Percentiles rank a stretch among this genome's conserved stretches.
These are phyloP conservation scores for Trifolium repens DNA, from an alignment of 306 rosid species.

Conservation along the genomic window DNA sequence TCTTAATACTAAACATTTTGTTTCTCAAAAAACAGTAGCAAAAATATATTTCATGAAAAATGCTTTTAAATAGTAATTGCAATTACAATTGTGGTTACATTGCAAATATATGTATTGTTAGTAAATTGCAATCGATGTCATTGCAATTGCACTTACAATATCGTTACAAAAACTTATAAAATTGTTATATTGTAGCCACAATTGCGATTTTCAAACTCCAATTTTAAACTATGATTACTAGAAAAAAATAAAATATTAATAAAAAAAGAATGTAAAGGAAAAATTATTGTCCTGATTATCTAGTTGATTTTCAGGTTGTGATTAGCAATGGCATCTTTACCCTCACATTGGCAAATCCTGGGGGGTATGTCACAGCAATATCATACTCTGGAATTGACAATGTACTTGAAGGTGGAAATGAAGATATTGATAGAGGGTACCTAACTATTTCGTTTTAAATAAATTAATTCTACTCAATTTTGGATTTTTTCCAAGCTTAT, in stretches of 20 bases:
- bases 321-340: constrained; percentile 65
- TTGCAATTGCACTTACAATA: background rate
- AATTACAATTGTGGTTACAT: background rate
- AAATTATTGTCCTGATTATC: background rate
- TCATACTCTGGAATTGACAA: constrained; percentile 54
- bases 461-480: background rate
- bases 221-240: background rate
- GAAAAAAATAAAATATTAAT: too few species aligned
- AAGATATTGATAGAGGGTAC: constrained; percentile 64
- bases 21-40: too few species aligned
- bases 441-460: background rate
- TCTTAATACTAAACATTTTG: too few species aligned
- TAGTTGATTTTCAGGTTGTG: constrained; percentile 52
- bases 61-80: background rate
- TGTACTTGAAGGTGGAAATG: constrained; percentile 47
- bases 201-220: background rate
- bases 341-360: constrained; percentile 57
- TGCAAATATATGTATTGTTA: too few species aligned
- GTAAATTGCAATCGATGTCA: too few species aligned
- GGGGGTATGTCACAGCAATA: constrained; percentile 60
- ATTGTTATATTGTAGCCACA: background rate
- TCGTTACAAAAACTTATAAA: too few species aligned
- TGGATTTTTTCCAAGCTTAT: background rate
- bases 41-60: too few species aligned
- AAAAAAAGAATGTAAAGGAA: too few species aligned